Base-by-base conservation (phyloP, 2,329 filamentous ascomycete genomes). In the Metarhizium humberi region DNA sequence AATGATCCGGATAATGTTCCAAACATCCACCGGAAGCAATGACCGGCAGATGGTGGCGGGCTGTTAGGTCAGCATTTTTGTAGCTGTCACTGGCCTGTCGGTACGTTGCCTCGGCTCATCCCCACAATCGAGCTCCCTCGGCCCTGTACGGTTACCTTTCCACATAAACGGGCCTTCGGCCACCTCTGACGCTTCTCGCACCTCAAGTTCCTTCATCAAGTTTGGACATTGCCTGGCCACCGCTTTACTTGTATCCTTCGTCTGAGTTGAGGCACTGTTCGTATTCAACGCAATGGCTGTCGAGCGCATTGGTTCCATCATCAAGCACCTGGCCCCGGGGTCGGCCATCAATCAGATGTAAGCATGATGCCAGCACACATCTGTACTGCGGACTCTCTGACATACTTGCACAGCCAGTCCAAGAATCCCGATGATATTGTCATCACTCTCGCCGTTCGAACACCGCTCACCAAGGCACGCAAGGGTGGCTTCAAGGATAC, bases 401-500 rank as follows among this genome's bases (percentile, higher is more conserved):
- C 32, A 16, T 20, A 38, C 10, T 25, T 29, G 49, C 56, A 47
- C 57, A 96, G 91, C 67, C 91, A 89, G 56, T 85, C 89, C 64
- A 92, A 97, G 78, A 95, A 95, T 72, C 84, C 92, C 63, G 92
- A 97, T 70, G 94, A 99, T 77, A 81, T 99, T 54, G 94, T 99
- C 69, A 96, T 97, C 68, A 99, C 94, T 7, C 83, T 95, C 56
- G 92, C 92, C 32, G 78, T 92, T 65, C 88, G 94, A 55, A 96
- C 92, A 32, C 91, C 94, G 0, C 80, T 99, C 59, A 80, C 87
- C 68, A 97, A 96, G 77, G 91, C 82, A 53, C 80, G 80, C 70
- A 96, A 96, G 80, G 92, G 94, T 61, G 90, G 91, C 46, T 88
- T 99, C 78, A 97, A 96, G 78, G 92, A 99, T 71, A 95, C 91